These are phyloP conservation scores for Melanogaster broomeanus DNA, from an alignment of 768 basidiomycete species.

Conservation along the genomic window DNA sequence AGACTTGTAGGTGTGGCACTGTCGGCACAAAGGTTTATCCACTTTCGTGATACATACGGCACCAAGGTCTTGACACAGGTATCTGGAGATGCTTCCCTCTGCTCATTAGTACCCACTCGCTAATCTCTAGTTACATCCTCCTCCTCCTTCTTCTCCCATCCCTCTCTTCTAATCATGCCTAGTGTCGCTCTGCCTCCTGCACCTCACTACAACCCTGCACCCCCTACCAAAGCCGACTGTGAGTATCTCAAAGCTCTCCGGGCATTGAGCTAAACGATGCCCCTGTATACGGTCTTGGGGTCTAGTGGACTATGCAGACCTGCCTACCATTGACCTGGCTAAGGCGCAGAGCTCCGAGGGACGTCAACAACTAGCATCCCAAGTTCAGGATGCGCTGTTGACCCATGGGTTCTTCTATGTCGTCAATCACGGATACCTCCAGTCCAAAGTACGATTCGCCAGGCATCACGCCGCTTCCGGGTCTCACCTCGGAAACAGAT, in stretches of 20 bases:
- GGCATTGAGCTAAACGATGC: neutral
- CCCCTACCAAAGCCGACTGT: conserved; percentile 37
- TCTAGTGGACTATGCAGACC: conserved; percentile 49
- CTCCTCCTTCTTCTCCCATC: too few relatives aligned
- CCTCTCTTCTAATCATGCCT: conserved; percentile 23
- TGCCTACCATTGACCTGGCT: conserved; percentile 54
- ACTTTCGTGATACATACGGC: too few relatives aligned
- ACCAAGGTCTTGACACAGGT: too few relatives aligned
- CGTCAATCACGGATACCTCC: conserved; percentile 38
- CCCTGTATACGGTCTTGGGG: conserved; percentile 31
- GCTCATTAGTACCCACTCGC: too few relatives aligned
- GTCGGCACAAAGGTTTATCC: too few relatives aligned
- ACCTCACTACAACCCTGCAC: conserved; percentile 40
- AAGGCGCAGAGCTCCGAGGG: conserved; percentile 39
- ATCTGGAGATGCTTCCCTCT: too few relatives aligned
- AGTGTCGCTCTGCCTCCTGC: conserved; percentile 31
- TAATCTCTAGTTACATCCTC: too few relatives aligned
- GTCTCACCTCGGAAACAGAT: conserved; percentile 39
- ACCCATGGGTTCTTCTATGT: conserved; percentile 46
- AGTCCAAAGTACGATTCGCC: conserved; percentile 33
- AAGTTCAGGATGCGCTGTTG: conserved; percentile 49
- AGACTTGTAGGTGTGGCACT: too few relatives aligned
- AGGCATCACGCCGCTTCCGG: conserved; percentile 12
- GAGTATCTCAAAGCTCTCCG: conserved; percentile 14
- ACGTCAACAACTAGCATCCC: conserved; percentile 36